Evolutionary conservation across 441 rosid species (phyloP), one percentile per base, ranked within the genome.

Genomic region (Breynia disticha): DNA sequence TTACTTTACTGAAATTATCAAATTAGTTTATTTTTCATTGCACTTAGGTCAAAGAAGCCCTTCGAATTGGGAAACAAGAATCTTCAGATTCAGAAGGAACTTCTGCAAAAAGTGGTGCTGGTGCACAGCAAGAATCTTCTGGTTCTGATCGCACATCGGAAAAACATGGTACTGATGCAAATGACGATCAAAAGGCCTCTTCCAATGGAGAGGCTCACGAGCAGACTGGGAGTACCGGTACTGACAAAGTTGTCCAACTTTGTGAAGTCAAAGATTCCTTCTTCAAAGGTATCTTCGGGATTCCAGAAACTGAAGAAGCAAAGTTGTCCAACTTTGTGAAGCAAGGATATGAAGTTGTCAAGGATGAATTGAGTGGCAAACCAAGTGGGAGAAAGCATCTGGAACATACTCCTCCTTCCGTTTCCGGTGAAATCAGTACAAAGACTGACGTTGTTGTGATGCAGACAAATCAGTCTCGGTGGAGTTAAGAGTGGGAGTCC

Each of bases 311-410:
- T 86, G 52, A 86, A 72, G 80, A 74, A 54, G 78, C 73, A 46
- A 86, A 84, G 55, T 83, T 83, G 45, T 57, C 79, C 60, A 90
- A 89, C 67, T 52, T 86, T 16, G 84, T 90, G 18, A 89, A 73
- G 84, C 86, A 86, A 66, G 99, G 96, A 48, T 80, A 81, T 76
- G 97, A 75, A 61, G 81, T 78, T 67, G 78, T 93, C 39, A 84
- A 81, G 77, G 97, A 89, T 54, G 97, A 93, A 67, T 50, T 93
- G 70, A 77, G 56, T 57, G 93, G 86, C 65, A 78, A 42, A 49
- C 67, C 95, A 1, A 79, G 67, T 63, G 79, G 60, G 72, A 82
- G 79, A 75, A 93, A 81, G 75, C 95, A 84, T 80, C 73, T 93
- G 57, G 97, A 93, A 57, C 67, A 69, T 66, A 76, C 87, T 24